Percentiles rank a stretch among this genome's conserved stretches.
These are phyloP conservation scores for Lonicera japonica DNA, from an alignment of 129 eudicot species.

Conservation along the genomic window DNA sequence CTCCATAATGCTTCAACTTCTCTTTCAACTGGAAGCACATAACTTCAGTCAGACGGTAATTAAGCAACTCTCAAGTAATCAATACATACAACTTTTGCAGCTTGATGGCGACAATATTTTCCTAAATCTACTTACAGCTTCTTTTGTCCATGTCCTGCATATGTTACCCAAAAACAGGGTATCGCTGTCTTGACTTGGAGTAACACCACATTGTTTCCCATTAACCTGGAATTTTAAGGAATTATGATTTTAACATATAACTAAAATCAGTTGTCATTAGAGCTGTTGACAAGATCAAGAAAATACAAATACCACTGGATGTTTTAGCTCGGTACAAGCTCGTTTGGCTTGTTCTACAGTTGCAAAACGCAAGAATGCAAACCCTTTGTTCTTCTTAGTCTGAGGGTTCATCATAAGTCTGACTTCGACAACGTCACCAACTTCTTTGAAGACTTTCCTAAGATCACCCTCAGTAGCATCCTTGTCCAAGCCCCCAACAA, in stretches of 20 bases:
- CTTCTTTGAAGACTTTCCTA: constrained; percentile 81
- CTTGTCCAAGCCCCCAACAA: constrained; percentile 97
- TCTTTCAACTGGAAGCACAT: constrained; percentile 73
- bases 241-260: constrained; percentile 31
- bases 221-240: constrained; percentile 61
- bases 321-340: constrained; percentile 81
- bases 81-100: constrained; percentile 14
- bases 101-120: constrained; percentile 3
- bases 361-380: constrained; percentile 94
- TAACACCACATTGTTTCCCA: constrained; percentile 96
- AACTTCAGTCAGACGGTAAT: constrained; percentile 27
- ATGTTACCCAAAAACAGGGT: constrained; percentile 93
- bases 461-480: constrained; percentile 96
- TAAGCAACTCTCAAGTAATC: constrained; percentile 22
- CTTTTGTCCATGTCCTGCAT: constrained; percentile 96
- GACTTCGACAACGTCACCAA: constrained; percentile 87
- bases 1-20: constrained; percentile 75
- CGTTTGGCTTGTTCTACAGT: constrained; percentile 93
- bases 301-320: constrained; percentile 69
- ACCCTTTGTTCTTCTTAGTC: constrained; percentile 94
- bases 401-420: constrained; percentile 96
- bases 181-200: constrained; percentile 96
- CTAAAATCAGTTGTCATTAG: constrained; percentile 22
- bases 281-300: constrained; percentile 26
- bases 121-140: constrained; percentile 79